Base-by-base conservation (phyloP, 2,329 filamentous ascomycete species). In the Colletotrichum tofieldiae region DNA sequence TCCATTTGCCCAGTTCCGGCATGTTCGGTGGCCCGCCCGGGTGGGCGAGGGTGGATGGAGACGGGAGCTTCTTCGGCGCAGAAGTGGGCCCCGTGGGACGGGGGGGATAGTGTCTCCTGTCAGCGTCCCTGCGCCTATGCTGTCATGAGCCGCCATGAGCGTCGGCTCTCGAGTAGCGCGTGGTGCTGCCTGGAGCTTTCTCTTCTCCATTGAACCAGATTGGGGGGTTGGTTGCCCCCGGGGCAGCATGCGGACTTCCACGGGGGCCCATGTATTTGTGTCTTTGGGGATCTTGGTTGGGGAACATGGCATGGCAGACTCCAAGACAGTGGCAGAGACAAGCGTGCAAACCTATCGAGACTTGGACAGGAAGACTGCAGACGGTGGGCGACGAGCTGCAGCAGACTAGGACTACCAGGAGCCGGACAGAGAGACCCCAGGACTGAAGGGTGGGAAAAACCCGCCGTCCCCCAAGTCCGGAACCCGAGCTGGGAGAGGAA, bases 1-100 rank as follows among this genome's bases (percentile, higher is more conserved):
- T 55, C 65, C 65, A 72, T 60, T 72, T 72, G 2, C 54, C 54
- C 39, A 39, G 23, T 56, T 56, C 69, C 69, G 69, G 59, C 52
- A 69, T 45, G 52, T 72, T 72, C 69, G 69, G 65, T 69, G 69
- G 65, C 65, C 69, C 65, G 69, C 65, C 68, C 64, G 68, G 62
- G 68, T 67, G 68, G 64, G 47, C 60, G 47, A 64, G 54, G 23
- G 58, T 68, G 65, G 65, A 68, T 51, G 47, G 39, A 9, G 54
- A 59, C 69, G 69, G 69, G 69, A 69, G 65, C 65, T 72, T 72
- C 65, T 72, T 72, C 69, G 69, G 69, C 69, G 69, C 52, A 69
- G 69, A 72, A 72, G 65, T 72, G 69, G 69, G 65, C 16, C 55
- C 65, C 58, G 56, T 72, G 65, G 69, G 61, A 61, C 65, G 59